Percentiles rank a stretch among this genome's conserved stretches.
These are phyloP conservation scores for Leishmania gerbilli DNA, from an alignment of 208 protist genomes.

Conservation along the genomic window DNA sequence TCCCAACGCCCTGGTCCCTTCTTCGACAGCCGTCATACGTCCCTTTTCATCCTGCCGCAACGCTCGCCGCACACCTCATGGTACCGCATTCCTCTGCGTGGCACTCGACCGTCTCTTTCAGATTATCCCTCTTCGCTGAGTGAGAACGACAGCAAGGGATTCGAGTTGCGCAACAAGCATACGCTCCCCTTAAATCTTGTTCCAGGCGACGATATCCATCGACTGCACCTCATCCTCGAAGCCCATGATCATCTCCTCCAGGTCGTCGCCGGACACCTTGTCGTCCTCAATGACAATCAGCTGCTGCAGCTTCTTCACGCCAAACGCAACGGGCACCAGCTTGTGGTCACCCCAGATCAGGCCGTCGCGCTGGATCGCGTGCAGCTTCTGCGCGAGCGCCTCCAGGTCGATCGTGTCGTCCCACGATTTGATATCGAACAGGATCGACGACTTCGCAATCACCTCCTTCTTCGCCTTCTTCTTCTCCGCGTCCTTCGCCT, in stretches of 20 bases:
- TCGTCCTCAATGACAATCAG: conserved; percentile 95
- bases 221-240: conserved; percentile 96
- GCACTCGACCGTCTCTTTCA: not conserved
- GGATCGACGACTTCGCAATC: conserved; percentile 90
- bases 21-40: not conserved
- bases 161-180: not conserved
- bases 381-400: conserved; percentile 85
- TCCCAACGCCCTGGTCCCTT: not conserved
- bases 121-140: not conserved
- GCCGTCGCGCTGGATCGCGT: conserved; percentile 85
- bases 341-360: conserved; percentile 94
- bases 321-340: conserved; percentile 93
- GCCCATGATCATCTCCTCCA: conserved; percentile 93
- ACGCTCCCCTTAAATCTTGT: conserved; percentile 91
- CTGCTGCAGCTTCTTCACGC: conserved; percentile 97
- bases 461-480: conserved; percentile 86
- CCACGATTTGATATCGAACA: conserved; percentile 95
- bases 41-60: not conserved
- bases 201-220: conserved; percentile 96
- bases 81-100: not conserved
- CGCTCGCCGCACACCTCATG: too few species aligned
- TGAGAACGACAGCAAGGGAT: not conserved
- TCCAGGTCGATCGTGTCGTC: conserved; percentile 91
- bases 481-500: conserved; percentile 77
- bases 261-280: conserved; percentile 93